Percentiles rank a stretch among this genome's conserved stretches.
These are phyloP conservation scores for Fusarium sp. DNA, from an alignment of 2,329 filamentous ascomycete genomes.

Conservation along the genomic window DNA sequence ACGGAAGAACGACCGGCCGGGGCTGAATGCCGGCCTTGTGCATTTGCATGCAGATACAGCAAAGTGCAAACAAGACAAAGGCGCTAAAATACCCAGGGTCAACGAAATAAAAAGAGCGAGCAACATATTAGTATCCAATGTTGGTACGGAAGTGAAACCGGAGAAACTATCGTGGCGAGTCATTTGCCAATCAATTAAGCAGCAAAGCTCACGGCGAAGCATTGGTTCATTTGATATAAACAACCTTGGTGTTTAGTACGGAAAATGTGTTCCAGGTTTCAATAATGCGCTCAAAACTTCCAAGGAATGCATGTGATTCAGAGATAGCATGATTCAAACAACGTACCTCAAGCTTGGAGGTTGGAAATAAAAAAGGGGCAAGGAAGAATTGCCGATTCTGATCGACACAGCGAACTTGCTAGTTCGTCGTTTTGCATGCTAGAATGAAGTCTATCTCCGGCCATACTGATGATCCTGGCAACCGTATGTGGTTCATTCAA, in stretches of 20 bases:
- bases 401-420: constrained; percentile 38
- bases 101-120: background rate
- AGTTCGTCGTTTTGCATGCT: constrained; percentile 31
- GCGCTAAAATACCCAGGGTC: constrained; percentile 28
- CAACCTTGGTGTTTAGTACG: background rate
- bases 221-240: constrained; percentile 1
- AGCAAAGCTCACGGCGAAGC: background rate
- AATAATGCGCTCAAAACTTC: background rate
- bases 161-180: constrained; percentile 32
- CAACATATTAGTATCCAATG: background rate
- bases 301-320: constrained; percentile 34
- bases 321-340: constrained; percentile 26
- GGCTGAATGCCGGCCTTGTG: constrained; percentile 45
- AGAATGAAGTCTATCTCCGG: constrained; percentile 36
- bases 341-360: background rate
- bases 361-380: constrained; percentile 34
- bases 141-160: constrained; percentile 23
- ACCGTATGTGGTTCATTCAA: constrained; percentile 30
- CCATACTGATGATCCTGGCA: constrained; percentile 31
- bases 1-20: constrained; percentile 38
- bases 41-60: constrained; percentile 43
- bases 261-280: background rate
- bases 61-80: constrained; percentile 32
- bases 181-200: constrained; percentile 23
- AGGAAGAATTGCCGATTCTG: constrained; percentile 35